Base-by-base conservation (phyloP, 2,329 filamentous ascomycete species). In the Trichoderma sp. region DNA sequence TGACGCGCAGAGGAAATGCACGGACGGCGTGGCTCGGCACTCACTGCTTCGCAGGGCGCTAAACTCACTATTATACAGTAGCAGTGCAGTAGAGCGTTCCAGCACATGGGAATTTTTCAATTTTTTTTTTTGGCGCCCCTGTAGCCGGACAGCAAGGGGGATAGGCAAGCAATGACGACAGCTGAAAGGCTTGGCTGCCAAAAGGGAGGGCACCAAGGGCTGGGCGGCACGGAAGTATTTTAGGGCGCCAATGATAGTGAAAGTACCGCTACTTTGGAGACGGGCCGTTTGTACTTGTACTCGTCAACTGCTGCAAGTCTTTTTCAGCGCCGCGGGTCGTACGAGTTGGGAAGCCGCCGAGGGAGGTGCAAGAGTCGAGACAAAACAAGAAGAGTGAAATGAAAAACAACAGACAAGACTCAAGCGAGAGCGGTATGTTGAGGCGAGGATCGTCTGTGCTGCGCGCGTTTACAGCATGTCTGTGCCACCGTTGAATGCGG, bases 311-410 rank as follows among this genome's bases (percentile, higher is more conserved):
- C 6, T 47, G 35, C 27, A 29, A 10, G 27, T 14, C 16, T 31
- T 56, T 56, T 7, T 29, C 53, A 56, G 47, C 16, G n/a, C 27
- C 10, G 59, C 40, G 52, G 24, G 61, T 64, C 52, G 49, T 64
- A 64, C 61, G 61, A 64, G 49, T 56, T 64, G 21, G 61, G 61
- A 64, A 64, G 61, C 29, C 33, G 61, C 61, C 61, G 61, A 64
- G 61, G 49, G 60, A 43, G 33, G 52, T 5, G 19, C 27, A 52
- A 21, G 40, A 19, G 16, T 43, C 40, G 40, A 43, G 40, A 43
- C 40, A 43, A 43, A n/a, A 43, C 37, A 40, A 19, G 5, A 40
- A n/a, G 1, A 40, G 0, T 19, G 6, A 19, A 40, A 43, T 1
- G 11, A 49, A 24, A 11, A 3, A 49, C 8, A 13, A 47, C n/a